Base-by-base conservation (phyloP, 2,329 filamentous ascomycete species). In the Colletotrichum agaves region DNA sequence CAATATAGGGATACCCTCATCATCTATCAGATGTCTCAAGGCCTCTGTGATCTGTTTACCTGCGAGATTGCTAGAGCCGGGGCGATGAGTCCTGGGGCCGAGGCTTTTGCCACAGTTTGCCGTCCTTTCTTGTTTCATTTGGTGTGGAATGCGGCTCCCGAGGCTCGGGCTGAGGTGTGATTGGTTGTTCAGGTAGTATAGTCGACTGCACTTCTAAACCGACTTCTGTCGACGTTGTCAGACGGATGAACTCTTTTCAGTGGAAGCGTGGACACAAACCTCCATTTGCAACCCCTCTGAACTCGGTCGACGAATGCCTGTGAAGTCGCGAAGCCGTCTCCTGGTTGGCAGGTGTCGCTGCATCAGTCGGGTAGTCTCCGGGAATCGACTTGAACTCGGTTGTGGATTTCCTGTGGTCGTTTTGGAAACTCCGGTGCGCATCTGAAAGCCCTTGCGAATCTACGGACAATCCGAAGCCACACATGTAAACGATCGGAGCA, bases 71-170 rank as follows among this genome's bases (percentile, higher is more conserved):
- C 53, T 47, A 65, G 17, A 64, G 55, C 15, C 35, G 53, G 3
- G 41, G 41, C 19, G 65, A 11, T 2, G 50, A 11, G n/a, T 19
- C 33, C 31, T 43, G n/a, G 5, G 17, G 33, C n/a, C 55, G 33
- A 8, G 63, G 50, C 33, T 50, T 72, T n/a, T 61, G 43, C 63
- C 63, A 66, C 59, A 70, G 70, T 60, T 73, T 37, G 27, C 74
- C 73, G 52, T 80, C 78, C 55, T 75, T 76, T 6, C 75, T 73
- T 57, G 73, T 74, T 37, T 76, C 72, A 52, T 75, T 79, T 8
- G 17, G 50, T 13, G 47, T 27, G 15, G 15, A 21, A 3, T 23
- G 33, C 12, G 43, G 41, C 13, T 44, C 27, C 5, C 12, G 12
- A 13, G 37, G 41, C 19, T 43, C 41, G 10, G 43, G 15, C 21